Percentiles rank a stretch among this genome's conserved stretches.
Conservation (phyloP, 1,139 yeast genomes). For the Geotrichum candidum region DNA sequence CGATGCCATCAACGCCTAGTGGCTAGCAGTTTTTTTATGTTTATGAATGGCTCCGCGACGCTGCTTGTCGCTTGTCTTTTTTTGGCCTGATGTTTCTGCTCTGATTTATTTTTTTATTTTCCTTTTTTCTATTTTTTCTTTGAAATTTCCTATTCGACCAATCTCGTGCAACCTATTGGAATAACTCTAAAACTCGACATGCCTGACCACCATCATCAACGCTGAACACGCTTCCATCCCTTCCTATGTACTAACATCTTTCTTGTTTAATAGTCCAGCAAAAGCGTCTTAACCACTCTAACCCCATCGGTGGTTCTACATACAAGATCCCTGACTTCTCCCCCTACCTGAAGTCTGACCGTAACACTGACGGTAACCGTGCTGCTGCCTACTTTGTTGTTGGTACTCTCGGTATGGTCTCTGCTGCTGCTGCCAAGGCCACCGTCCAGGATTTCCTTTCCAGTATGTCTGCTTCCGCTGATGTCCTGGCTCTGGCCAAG, state of each 20-base stretch:
- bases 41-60: background rate
- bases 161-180: constrained; percentile 6
- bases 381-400: constrained; percentile 95
- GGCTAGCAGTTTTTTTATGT: background rate
- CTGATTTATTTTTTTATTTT: background rate
- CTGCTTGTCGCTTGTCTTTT: background rate
- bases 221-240: background rate
- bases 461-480: constrained; percentile 97
- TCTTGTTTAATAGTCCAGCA: constrained; percentile 15
- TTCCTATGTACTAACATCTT: background rate
- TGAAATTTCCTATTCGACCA: constrained; percentile 1
- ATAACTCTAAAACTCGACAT: constrained; percentile 1
- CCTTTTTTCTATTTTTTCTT: background rate
- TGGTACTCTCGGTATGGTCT: constrained; percentile 88
- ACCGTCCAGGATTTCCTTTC: constrained; percentile 93
- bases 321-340: constrained; percentile 93
- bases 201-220: constrained; percentile 8
- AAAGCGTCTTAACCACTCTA: constrained; percentile 26
- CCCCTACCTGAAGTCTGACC: constrained; percentile 67
- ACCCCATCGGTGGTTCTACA: constrained; percentile 48
- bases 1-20: background rate
- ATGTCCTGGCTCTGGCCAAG: constrained; percentile 98
- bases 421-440: constrained; percentile 97
- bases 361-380: constrained; percentile 67
- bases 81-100: background rate